Percentiles rank a stretch among this genome's conserved stretches.
These are phyloP conservation scores for Ophiostoma novo-ulmi DNA, from an alignment of 2,329 filamentous ascomycete species.

Conservation along the genomic window DNA sequence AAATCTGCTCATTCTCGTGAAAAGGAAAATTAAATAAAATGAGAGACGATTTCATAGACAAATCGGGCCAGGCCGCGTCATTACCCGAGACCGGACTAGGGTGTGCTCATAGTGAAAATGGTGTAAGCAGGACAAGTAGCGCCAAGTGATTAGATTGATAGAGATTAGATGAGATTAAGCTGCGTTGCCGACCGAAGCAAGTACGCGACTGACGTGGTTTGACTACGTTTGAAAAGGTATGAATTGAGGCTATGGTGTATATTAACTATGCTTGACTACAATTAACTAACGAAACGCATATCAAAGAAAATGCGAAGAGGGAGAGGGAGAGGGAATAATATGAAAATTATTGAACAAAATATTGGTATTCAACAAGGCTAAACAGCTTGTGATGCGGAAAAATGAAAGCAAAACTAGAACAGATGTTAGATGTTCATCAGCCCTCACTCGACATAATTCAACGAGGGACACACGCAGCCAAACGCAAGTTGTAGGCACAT, in stretches of 20 bases:
- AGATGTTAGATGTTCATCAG: no score
- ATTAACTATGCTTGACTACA: not conserved
- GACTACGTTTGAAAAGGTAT: not conserved
- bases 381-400: no score
- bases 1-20: not conserved
- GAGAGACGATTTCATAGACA: not conserved
- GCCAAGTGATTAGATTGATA: slow-evolving; percentile 7
- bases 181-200: not conserved
- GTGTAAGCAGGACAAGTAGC: not conserved
- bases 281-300: no score
- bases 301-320: no score
- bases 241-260: not conserved
- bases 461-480: no score
- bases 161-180: not conserved
- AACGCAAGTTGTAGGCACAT: no score
- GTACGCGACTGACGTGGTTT: not conserved
- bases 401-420: no score
- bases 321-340: no score
- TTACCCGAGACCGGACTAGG: slow-evolving; percentile 10
- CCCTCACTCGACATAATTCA: no score
- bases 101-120: not conserved
- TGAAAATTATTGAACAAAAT: no score
- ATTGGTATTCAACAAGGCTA: no score
- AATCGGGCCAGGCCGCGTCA: slow-evolving; percentile 7
- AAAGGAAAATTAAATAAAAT: not conserved